phyloP scores from a whole-genome alignment of 2,329 filamentous ascomycete genomes.

The Claviceps digitariae region DNA sequence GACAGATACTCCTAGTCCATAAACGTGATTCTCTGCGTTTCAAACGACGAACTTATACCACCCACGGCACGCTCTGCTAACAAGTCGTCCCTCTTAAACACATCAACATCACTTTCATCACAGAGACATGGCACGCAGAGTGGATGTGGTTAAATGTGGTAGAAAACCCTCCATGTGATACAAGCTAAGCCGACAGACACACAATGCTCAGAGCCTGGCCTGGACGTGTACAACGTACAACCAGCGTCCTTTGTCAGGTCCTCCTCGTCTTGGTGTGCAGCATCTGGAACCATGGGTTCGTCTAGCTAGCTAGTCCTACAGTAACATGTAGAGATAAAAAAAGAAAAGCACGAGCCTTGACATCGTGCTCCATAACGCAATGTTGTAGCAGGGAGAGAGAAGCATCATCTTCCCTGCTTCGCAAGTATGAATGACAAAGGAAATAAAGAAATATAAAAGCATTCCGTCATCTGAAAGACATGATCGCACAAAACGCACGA shows the following conservation, averaged over 20 bases:
- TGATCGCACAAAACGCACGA: constrained; percentile 9
- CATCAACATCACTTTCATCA: no score
- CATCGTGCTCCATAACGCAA: constrained; percentile 7
- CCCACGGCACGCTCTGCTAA: no score
- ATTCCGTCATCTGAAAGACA: constrained; percentile 14
- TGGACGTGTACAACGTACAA: constrained; percentile 10
- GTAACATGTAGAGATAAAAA: constrained; percentile 1
- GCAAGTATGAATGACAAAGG: constrained; percentile 3
- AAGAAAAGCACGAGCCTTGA: constrained; percentile 6
- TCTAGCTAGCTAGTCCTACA: constrained; percentile 10
- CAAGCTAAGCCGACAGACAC: constrained; percentile 2
- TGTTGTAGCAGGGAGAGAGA: constrained; percentile 7
- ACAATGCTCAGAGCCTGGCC: constrained; percentile 6
- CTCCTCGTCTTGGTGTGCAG: background rate
- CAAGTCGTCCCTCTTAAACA: no score
- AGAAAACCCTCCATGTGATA: constrained; percentile 3
- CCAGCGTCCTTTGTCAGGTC: constrained; percentile 5
- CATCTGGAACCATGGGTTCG: background rate
- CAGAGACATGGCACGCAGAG: no score
- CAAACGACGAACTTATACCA: no score
- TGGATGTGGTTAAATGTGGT: background rate
- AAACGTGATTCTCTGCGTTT: no score
- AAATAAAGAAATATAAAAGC: constrained; percentile 2
- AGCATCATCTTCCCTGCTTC: background rate
- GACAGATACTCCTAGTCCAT: no score